A percentile compares a stretch with the other conserved stretches of the same genome.
These are phyloP conservation scores for Acanthamoeba divionensis DNA, from an alignment of 208 protist species.

Conservation along the genomic window DNA sequence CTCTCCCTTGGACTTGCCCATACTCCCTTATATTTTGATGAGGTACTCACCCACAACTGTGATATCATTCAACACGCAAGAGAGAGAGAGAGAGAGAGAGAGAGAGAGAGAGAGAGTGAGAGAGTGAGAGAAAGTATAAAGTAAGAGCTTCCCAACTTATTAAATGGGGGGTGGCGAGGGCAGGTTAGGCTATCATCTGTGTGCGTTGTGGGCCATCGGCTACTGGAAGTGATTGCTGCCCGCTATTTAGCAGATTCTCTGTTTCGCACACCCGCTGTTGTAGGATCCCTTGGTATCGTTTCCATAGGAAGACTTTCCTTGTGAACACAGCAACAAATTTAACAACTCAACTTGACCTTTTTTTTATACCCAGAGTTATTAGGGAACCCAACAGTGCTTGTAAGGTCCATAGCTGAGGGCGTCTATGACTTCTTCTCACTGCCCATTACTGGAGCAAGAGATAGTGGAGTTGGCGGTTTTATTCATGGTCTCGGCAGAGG, in stretches of 20 bases:
- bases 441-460: neutral
- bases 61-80: no score
- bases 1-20: slow-evolving; percentile 6
- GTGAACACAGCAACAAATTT: no score
- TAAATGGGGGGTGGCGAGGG: no score
- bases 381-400: slow-evolving; percentile 15
- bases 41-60: no score
- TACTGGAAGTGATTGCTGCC: slow-evolving; percentile 12
- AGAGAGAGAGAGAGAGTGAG: no score
- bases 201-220: neutral
- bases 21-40: slow-evolving; percentile 5
- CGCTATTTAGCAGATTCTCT: slow-evolving; percentile 20
- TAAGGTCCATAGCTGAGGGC: neutral
- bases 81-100: no score
- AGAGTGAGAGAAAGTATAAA: no score
- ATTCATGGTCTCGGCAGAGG: neutral
- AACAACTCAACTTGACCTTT: no score
- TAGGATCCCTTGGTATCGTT: no score
- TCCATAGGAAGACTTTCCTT: no score
- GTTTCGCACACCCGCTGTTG: neutral
- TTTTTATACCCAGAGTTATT: no score
- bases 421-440: slow-evolving; percentile 34
- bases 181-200: neutral
- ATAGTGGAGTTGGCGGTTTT: slow-evolving; percentile 13
- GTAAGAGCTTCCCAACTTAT: no score